Evolutionary conservation across 2,329 filamentous ascomycete species (phyloP).

Genomic region (Claviceps sp.): DNA sequence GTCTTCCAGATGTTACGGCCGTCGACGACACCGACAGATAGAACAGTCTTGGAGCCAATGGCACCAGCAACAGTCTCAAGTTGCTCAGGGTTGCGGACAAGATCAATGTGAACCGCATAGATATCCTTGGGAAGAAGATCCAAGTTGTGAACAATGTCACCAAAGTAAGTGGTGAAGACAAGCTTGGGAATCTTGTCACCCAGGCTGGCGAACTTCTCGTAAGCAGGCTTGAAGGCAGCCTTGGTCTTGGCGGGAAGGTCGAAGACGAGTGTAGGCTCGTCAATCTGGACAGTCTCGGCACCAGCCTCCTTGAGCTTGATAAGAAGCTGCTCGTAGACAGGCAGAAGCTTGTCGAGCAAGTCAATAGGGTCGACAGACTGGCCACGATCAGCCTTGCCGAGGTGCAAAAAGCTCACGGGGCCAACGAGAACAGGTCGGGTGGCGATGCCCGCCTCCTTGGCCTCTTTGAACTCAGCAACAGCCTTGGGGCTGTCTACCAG

Average conservation of each 20-base stretch:
- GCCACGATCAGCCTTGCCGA: slow-evolving; percentile 95
- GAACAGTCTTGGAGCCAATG: slow-evolving; percentile 75
- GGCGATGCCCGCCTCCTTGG: slow-evolving; percentile 87
- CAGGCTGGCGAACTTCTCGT: slow-evolving; percentile 71
- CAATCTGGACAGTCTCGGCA: slow-evolving; percentile 93
- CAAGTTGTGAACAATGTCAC: slow-evolving; percentile 98
- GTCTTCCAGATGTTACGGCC: slow-evolving; percentile 99
- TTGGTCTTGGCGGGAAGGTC: slow-evolving; percentile 84
- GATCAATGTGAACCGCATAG: slow-evolving; percentile 83
- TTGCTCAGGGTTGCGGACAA: slow-evolving; percentile 97
- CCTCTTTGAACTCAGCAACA: slow-evolving; percentile 86
- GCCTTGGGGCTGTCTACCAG: slow-evolving; percentile 82
- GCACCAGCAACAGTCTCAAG: slow-evolving; percentile 71
- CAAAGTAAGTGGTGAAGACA: slow-evolving; percentile 93
- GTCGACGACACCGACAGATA: slow-evolving; percentile 94
- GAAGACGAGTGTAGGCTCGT: slow-evolving; percentile 93
- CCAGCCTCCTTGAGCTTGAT: slow-evolving; percentile 89
- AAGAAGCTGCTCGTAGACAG: slow-evolving; percentile 88
- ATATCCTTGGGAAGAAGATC: slow-evolving; percentile 70
- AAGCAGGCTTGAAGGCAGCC: slow-evolving; percentile 94
- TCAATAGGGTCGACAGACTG: slow-evolving; percentile 88
- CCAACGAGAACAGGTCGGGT: slow-evolving; percentile 93
- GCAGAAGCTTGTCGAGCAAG: slow-evolving; percentile 83
- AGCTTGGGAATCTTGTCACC: slow-evolving; percentile 76
- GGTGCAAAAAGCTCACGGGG: slow-evolving; percentile 92